These are phyloP conservation scores for Stephanocyclus meneghinianus DNA, from an alignment of 352 stramenopile genomes.

Conservation along the genomic window DNA sequence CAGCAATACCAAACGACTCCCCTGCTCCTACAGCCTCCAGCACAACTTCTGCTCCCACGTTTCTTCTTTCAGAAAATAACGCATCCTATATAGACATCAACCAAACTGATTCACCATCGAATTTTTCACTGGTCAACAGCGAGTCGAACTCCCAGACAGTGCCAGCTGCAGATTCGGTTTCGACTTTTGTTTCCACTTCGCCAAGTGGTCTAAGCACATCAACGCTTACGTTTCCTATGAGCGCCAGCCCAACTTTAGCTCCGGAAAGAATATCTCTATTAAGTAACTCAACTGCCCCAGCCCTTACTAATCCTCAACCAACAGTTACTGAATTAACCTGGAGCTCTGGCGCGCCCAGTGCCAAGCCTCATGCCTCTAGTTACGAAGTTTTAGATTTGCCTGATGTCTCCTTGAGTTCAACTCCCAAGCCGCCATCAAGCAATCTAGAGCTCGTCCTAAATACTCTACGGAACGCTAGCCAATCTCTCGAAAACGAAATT, in stretches of 20 bases:
- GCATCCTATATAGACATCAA: background rate
- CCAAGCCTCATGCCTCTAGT: background rate
- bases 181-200: no score
- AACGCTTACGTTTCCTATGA: no score
- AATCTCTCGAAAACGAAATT: conserved; percentile 32
- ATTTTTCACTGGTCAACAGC: no score
- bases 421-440: background rate
- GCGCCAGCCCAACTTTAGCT: no score
- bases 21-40: background rate
- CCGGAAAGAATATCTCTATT: no score
- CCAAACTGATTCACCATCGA: no score
- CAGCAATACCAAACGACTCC: conserved; percentile 2
- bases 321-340: background rate
- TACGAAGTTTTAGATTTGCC: conserved; percentile 1
- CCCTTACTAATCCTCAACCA: background rate
- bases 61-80: background rate
- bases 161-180: no score
- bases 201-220: no score
- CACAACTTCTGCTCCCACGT: background rate
- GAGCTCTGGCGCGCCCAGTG: no score
- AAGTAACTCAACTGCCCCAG: no score
- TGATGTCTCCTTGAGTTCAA: background rate
- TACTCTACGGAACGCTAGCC: conserved; percentile 17
- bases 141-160: background rate
- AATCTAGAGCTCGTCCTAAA: conserved; percentile 23